A percentile compares a stretch with the other conserved stretches of the same genome.
Evolutionary conservation across 1,284 basidiomycete species (phyloP).

Genomic region (Stereum hirsutum): DNA sequence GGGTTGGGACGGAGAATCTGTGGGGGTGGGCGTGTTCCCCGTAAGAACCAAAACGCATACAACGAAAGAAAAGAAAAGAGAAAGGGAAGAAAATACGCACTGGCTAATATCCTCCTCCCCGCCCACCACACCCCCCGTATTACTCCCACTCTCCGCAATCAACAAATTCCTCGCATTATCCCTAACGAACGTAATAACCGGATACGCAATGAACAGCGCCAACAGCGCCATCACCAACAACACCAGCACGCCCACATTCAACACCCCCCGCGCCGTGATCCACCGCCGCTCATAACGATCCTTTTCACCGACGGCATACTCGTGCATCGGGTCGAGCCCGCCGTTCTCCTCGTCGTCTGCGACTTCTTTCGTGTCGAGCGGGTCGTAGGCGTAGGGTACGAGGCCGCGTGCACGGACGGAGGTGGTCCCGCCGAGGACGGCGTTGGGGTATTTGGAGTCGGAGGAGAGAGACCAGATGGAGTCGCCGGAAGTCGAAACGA

Average conservation of each 20-base stretch:
- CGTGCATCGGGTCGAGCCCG: constrained; percentile 50
- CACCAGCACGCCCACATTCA: constrained; percentile 39
- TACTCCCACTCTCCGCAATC: constrained; percentile 52
- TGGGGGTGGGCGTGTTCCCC: not conserved
- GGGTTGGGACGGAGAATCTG: constrained; percentile 41
- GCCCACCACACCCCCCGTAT: too few relatives aligned
- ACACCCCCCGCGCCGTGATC: constrained; percentile 31
- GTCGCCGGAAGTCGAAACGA: constrained; percentile 35
- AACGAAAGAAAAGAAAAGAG: not conserved
- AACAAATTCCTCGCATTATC: constrained; percentile 34
- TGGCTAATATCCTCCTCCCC: too few relatives aligned
- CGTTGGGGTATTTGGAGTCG: constrained; percentile 58
- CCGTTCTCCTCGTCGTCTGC: constrained; percentile 61
- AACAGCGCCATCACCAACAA: constrained; percentile 32
- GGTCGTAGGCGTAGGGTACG: constrained; percentile 62
- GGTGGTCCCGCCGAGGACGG: constrained; percentile 20
- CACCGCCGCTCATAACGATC: constrained; percentile 21
- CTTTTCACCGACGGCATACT: constrained; percentile 29
- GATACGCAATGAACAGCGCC: constrained; percentile 72
- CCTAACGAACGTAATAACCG: constrained; percentile 53
- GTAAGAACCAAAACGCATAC: not conserved
- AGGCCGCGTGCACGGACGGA: constrained; percentile 43
- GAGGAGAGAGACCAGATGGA: constrained; percentile 43
- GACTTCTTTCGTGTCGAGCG: constrained; percentile 46
- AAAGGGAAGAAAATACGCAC: not conserved